phyloP scores from a whole-genome alignment of 176 grass and related monocot species.

The Chloris gayana region DNA sequence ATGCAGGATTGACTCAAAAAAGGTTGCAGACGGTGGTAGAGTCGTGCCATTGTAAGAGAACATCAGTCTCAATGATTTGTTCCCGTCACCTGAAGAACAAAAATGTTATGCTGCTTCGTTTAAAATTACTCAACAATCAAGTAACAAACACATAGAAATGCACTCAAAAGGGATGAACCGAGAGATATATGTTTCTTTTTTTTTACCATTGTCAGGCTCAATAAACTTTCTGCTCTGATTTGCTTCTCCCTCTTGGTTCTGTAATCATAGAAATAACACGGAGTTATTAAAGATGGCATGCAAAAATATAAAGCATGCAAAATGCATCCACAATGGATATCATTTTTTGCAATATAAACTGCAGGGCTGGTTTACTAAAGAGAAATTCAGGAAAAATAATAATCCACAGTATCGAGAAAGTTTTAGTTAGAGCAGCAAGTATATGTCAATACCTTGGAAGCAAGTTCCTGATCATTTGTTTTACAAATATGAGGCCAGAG shows the following conservation, averaged over 20 bases:
- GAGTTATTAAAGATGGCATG: neutral
- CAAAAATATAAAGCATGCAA: neutral
- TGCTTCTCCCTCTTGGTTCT: constrained; percentile 19
- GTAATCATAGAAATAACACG: neutral
- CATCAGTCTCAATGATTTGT: constrained; percentile 35
- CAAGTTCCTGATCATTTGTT: constrained; percentile 12
- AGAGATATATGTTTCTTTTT: neutral
- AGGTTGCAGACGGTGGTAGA: constrained; percentile 42
- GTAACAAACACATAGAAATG: neutral
- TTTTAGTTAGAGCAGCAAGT: neutral
- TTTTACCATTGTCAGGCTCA: constrained; percentile 22
- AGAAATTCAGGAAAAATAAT: neutral
- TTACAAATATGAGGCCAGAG: constrained; percentile 38
- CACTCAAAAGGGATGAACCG: neutral
- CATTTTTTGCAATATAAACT: neutral
- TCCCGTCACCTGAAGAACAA: constrained; percentile 21
- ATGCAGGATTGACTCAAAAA: constrained; percentile 61
- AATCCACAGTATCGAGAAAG: neutral
- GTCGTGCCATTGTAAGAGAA: constrained; percentile 56
- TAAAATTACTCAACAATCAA: neutral
- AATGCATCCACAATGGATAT: neutral
- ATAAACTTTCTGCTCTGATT: constrained; percentile 12
- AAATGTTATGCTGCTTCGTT: neutral
- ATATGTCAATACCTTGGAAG: constrained; percentile 6
- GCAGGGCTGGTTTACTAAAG: neutral